Percentiles rank a stretch among this genome's conserved stretches.
Conservation (phyloP, 2,329 filamentous ascomycete species). For the Teratosphaeria pseudoeucalypti region DNA sequence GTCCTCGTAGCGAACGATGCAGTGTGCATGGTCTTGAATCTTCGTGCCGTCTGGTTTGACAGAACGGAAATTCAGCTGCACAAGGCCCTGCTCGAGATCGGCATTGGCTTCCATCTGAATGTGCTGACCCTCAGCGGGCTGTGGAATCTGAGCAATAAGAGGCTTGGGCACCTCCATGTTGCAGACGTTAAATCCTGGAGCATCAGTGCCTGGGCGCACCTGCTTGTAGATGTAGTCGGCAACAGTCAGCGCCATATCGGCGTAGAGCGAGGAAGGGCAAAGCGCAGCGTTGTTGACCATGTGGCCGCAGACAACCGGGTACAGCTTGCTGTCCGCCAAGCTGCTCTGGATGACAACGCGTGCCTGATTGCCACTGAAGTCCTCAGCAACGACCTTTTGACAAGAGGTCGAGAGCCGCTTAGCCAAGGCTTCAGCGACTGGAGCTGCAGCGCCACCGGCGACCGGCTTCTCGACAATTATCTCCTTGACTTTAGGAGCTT, state of each 20-base stretch:
- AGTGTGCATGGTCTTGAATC: constrained; percentile 51
- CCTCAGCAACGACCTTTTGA: constrained; percentile 53
- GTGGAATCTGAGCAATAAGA: constrained; percentile 48
- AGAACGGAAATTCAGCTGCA: constrained; percentile 47
- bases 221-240: constrained; percentile 59
- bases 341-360: constrained; percentile 56
- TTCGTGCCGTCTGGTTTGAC: constrained; percentile 50
- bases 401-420: constrained; percentile 53
- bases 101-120: constrained; percentile 52
- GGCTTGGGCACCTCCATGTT: constrained; percentile 61
- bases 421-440: constrained; percentile 36
- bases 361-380: constrained; percentile 50
- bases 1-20: constrained; percentile 52
- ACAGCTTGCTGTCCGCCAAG: constrained; percentile 52
- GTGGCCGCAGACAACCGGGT: constrained; percentile 53
- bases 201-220: constrained; percentile 45
- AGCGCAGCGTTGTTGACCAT: constrained; percentile 57
- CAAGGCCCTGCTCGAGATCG: constrained; percentile 45
- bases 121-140: constrained; percentile 45
- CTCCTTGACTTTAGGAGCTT: constrained; percentile 35
- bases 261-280: constrained; percentile 54
- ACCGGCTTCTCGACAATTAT: constrained; percentile 27
- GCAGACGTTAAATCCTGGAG: constrained; percentile 53
- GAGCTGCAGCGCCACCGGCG: constrained; percentile 23
- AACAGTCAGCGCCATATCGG: constrained; percentile 55